Conservation (phyloP, 768 basidiomycete genomes). For the Phaeolepiota aurea region DNA sequence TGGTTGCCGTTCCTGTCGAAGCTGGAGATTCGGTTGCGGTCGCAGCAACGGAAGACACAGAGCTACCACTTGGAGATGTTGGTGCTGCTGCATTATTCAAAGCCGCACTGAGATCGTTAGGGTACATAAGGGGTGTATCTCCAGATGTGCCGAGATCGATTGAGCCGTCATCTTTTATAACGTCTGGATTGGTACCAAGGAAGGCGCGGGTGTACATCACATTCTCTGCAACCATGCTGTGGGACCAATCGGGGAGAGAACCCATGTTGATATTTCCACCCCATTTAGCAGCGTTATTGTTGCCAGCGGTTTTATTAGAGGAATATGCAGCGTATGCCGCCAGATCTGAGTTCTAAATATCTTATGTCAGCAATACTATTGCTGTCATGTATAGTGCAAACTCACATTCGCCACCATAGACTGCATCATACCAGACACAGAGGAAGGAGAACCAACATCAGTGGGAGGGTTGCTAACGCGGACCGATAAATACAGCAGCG, state of each 20-base stretch:
- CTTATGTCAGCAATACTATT: no score
- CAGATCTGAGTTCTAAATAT: conserved; percentile 53
- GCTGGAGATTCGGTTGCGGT: conserved; percentile 13
- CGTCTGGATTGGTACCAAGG: conserved; percentile 40
- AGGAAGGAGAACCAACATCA: conserved; percentile 32
- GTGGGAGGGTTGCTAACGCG: conserved; percentile 54
- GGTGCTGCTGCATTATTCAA: conserved; percentile 25
- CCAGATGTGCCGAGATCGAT: conserved; percentile 37
- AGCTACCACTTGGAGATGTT: conserved; percentile 12
- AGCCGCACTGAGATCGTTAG: conserved; percentile 44
- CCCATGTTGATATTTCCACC: conserved; percentile 55
- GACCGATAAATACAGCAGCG: no score
- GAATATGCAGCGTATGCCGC: conserved; percentile 48
- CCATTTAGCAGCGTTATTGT: conserved; percentile 44
- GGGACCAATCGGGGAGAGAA: conserved; percentile 46
- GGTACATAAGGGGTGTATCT: conserved; percentile 47
- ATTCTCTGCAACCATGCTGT: conserved; percentile 44
- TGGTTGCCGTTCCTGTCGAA: conserved; percentile 13
- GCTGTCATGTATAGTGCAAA: no score
- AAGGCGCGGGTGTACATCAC: conserved; percentile 41
- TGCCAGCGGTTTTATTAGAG: conserved; percentile 36
- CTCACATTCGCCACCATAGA: conserved; percentile 35
- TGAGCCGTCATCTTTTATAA: conserved; percentile 38
- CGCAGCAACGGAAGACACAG: conserved; percentile 18
- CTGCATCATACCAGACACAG: conserved; percentile 47